Evolutionary conservation across 1,139 yeast species (phyloP), one percentile per base, ranked within the genome.

Genomic region (Oligophagozyma castellii): DNA sequence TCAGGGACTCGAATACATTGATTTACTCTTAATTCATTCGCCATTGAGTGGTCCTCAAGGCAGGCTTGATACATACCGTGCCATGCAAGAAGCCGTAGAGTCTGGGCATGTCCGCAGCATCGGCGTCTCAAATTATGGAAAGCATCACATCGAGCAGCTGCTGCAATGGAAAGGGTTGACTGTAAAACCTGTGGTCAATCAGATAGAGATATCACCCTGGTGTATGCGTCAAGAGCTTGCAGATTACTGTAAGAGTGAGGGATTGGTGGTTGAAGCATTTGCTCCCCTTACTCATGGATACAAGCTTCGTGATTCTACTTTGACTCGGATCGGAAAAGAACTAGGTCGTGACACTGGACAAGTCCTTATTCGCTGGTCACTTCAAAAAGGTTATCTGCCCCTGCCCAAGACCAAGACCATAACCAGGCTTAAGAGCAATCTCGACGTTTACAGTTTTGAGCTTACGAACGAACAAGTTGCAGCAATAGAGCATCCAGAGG

Each of bases 141-240:
- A 49, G n/a, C 60, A 61, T 18, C 84, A 76, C 44, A 44, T 77
- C 11, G 57, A 70, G 36, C 78, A 76, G 50, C 56, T 76, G 19
- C 48, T 71, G 16, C 40, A 46, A 7, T 73, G 77, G 73, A 54
- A 61, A 0, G 66, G 59, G 2, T 53, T 73, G 33, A 65, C 56
- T 38, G 47, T 63, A 34, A 60, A 58, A 34, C 89, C 86, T 0
- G 74, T 78, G 19, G 67, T 71, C 7, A 70, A 75, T 43, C 78
- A 73, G 48, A 66, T 77, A 36, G 86, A 77, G 51, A 66, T 77
- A 12, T 72, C 79, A 37, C 89, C 86, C 1, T 77, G 84, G 83
- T 60, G 74, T 33, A 74, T 73, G 79, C 61, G 83, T 42, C 58
- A 60, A 23, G 76, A 75, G 22, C 53, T 77, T 31, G 70, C 72